Evolutionary conservation across 108 stramenopile species (phyloP).

Genomic region (Pseudonitzschia multistriata): DNA sequence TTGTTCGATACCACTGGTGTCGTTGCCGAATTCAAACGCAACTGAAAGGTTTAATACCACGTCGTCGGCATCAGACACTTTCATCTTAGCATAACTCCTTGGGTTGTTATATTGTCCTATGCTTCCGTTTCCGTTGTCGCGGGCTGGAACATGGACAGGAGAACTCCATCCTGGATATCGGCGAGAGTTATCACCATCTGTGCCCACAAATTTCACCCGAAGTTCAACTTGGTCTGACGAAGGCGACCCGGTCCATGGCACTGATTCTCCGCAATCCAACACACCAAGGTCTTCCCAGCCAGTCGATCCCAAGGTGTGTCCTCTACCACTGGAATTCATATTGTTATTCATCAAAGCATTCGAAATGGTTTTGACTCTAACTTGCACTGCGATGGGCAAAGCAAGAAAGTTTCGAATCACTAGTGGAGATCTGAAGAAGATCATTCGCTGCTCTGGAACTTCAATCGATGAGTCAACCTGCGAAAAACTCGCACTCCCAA

Average conservation of each 20-base stretch:
- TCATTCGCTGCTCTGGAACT: slow-evolving; percentile 47
- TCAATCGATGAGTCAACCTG: slow-evolving; percentile 22
- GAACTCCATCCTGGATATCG: slow-evolving; percentile 55
- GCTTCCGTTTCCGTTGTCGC: not conserved
- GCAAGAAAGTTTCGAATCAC: slow-evolving; percentile 50
- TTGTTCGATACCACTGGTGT: slow-evolving; percentile 2
- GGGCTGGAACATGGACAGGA: slow-evolving; percentile 30
- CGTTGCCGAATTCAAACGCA: slow-evolving; percentile 27
- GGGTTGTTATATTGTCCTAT: not conserved
- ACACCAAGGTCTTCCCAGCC: slow-evolving; percentile 59
- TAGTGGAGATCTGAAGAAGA: slow-evolving; percentile 40
- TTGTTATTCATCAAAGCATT: not conserved
- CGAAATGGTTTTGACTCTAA: slow-evolving; percentile 30
- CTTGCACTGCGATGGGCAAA: slow-evolving; percentile 49
- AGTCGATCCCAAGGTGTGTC: not conserved
- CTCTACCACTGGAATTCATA: not conserved
- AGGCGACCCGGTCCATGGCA: slow-evolving; percentile 48
- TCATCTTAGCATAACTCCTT: slow-evolving; percentile 20
- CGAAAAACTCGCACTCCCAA: slow-evolving; percentile 34
- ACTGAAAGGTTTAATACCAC: slow-evolving; percentile 40
- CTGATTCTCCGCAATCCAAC: slow-evolving; percentile 38
- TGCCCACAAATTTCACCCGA: slow-evolving; percentile 40
- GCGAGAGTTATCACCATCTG: slow-evolving; percentile 34
- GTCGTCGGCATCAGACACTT: slow-evolving; percentile 33
- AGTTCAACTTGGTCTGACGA: slow-evolving; percentile 39